Evolutionary conservation across 495 filamentous ascomycete genomes (phyloP), one percentile per base, ranked within the genome.

Genomic region (Penicillium arizonense): DNA sequence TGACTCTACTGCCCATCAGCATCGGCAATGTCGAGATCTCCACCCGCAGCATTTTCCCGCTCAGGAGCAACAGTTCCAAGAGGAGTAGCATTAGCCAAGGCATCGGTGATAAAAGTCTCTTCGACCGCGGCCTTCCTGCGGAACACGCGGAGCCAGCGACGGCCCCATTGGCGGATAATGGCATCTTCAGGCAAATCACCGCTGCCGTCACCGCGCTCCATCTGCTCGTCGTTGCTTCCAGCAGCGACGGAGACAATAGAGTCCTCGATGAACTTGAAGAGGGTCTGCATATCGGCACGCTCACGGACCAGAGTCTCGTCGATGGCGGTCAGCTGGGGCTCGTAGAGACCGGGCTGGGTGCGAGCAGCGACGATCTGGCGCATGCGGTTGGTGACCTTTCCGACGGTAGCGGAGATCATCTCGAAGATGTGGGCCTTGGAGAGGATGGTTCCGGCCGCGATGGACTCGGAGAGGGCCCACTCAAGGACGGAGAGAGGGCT

Each of bases 371-470:
- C 82, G 37, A 97, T 87, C 72, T 96, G 90, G 36, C 91, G 84
- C 23, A 96, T 83, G 28, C 94, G 87, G 55, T 84, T 87, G 14
- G 91, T 96, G 41, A 99, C 94, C 72, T 99, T 99, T 47, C 85
- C 81, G 36, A 97, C 84, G 0, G 94, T 97, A 35, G 85, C 85
- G 32, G 83, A 83, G 3, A 97, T 84, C 72, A 97, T 87, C 71
- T 99, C 94, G 74, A 87, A 97, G 6, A 91, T 75, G 71, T 92
- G 84, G 0, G 84, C 74, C 56, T 85, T 79, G 16, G 85, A 77
- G 14, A 99, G 84, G 1, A 83, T 81, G 21, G 82, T 78, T 23
- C 89, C 90, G 28, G 84, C 78, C 18, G 78, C 80, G 16, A 84
- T 67, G 42, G 81, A 73, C 52, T 87, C 80, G 26, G 79, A 72